Base-by-base conservation (phyloP, 495 filamentous ascomycete genomes). In the Tuber melanosporum region DNA sequence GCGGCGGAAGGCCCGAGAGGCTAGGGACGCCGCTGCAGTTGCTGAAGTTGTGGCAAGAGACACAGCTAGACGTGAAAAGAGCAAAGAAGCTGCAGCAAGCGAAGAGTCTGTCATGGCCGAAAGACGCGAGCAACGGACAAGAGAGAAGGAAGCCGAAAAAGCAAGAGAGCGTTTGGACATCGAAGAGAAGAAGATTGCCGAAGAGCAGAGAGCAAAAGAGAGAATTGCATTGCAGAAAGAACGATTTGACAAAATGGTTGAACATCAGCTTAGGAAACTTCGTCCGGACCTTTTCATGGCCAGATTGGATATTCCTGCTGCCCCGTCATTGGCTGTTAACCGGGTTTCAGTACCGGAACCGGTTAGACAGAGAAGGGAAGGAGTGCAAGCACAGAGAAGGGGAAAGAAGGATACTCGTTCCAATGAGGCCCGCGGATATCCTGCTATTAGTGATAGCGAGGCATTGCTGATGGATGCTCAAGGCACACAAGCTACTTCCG, bases 191-290 rank as follows among this genome's bases (percentile, higher is more conserved):
- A 76, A 77, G 36, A 71, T 76, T 32, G n/a, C 75, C 1, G 71
- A 82, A 45, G 80, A 79, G 49, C 76, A 74, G 49, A 62, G 72
- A 70, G 81, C 79, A 41, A 71, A 73, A 45, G 72, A 81, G 32
- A 66, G 79, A 2, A 69, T 81, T 19, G 26, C 57, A 62, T 73
- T 73, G 57, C 79, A 81, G 47, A 46, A 80, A 73, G 74, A 75
- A 74, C 77, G 82, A 36, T 74, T 83, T 39, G 76, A 80, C n/a
- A 77, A 80, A 26, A 42, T 76, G 66, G 82, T 83, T 42, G 75
- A 80, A 39, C 78, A 75, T 22, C 74, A 83, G 15, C 70, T 83
- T 36, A 82, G 73, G 47, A 76, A 77, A 36, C 75, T 80, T 45
- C 72, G 81, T 19, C 81, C 81, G 14, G 81, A 83, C 70, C 74